Evolutionary conservation across 768 basidiomycete genomes (phyloP), one percentile per base, ranked within the genome.

Genomic region (Dioszegia crocea): DNA sequence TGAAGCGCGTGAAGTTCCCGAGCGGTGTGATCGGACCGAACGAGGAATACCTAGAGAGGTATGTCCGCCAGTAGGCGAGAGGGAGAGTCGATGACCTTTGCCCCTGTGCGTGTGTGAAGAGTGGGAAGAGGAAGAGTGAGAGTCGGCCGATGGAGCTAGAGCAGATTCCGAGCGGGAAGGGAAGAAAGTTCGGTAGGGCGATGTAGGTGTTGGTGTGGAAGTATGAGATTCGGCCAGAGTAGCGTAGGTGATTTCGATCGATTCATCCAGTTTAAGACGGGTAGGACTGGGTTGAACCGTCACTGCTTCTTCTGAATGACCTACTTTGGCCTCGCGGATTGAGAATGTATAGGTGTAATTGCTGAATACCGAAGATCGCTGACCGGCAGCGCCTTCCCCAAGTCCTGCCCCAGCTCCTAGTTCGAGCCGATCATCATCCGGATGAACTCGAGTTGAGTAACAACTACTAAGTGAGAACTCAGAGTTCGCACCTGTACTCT

Each of bases 311-410:
- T 43, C 29, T 4, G 53, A 24, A 40, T 41, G 38, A 21, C 43
- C 44, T 6, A 55, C 38, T 19, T 43, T 49, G 11, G 53, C 59
- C 19, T 54, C 59, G 8, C 54, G 19, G 45, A 55, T 55, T 1
- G 59, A 61, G 27, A 47, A 47, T 14, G 52, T 21, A 21, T 49
- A 56, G 31, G n/a, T 56, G 31, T 23, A 44, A 33, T 33, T 33
- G 14, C 33, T 33, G 6, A 33, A 14, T 30, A 56, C 30, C 6
- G 54, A 56, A 19, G 41, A 29, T 23, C 54, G 40, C 10, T 43
- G 4, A 21, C 27, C 19, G 4, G 19, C 27, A n/a, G 10, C 46
- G 4, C 46, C 46, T 5, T 9, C 8, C 14, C 21, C 26, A 26
- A 14, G 48, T 9, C 14, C 16, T 43, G 40, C 8, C 6, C 33